Evolutionary conservation across 768 basidiomycete species (phyloP).

Genomic region (Termitomyces sp.): DNA sequence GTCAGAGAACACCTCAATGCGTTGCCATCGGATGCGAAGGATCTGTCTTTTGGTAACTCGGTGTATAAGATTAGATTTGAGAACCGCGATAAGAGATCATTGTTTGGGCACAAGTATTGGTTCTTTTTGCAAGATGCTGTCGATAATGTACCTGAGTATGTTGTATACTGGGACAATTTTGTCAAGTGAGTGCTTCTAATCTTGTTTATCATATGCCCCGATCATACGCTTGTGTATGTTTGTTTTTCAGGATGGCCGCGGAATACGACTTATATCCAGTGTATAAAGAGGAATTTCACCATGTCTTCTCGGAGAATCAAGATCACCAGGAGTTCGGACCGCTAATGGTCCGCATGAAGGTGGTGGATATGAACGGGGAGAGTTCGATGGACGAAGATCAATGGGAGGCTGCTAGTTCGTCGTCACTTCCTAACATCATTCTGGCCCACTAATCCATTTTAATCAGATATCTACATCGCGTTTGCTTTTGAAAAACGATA

Average conservation of each 20-base stretch:
- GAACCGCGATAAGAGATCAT: conserved; percentile 49
- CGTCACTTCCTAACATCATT: neutral
- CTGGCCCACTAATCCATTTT: conserved; percentile 3
- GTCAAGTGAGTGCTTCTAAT: conserved; percentile 62
- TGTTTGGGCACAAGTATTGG: conserved; percentile 89
- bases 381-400: conserved; percentile 93
- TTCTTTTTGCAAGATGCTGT: conserved; percentile 95
- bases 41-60: conserved; percentile 83
- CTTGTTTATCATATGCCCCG: neutral
- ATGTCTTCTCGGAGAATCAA: conserved; percentile 79
- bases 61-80: conserved; percentile 90
- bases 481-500: conserved; percentile 82
- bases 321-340: conserved; percentile 74
- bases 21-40: conserved; percentile 57
- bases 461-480: conserved; percentile 83
- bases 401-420: conserved; percentile 98
- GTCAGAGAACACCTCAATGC: conserved; percentile 65
- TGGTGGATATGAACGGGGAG: conserved; percentile 79
- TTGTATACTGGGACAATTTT: conserved; percentile 95
- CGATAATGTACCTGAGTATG: conserved; percentile 94
- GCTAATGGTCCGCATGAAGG: conserved; percentile 88
- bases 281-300: conserved; percentile 88
- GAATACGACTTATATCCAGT: conserved; percentile 70
- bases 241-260: conserved; percentile 59
- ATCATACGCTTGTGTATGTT: neutral